A percentile compares a stretch with the other conserved stretches of the same genome.
Evolutionary conservation across 2,329 filamentous ascomycete genomes (phyloP).

Genomic region (Beauveria scarabaeidicola): DNA sequence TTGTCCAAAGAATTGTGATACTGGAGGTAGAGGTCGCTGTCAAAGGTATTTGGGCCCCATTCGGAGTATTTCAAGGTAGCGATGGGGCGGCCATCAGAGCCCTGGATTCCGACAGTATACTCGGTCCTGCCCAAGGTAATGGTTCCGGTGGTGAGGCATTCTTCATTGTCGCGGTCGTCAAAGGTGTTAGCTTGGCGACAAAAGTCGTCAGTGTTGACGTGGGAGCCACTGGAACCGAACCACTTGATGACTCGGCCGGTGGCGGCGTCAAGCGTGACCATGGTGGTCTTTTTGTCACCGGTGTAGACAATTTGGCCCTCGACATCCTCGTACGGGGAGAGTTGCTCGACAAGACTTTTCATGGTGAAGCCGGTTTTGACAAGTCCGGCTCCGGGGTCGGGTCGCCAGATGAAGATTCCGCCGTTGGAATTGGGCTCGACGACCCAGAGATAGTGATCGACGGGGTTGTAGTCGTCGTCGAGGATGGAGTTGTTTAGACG

Average conservation of each 20-base stretch:
- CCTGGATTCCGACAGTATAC: slow-evolving; percentile 81
- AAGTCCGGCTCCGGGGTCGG: slow-evolving; percentile 49
- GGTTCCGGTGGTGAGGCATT: slow-evolving; percentile 72
- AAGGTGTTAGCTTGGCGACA: slow-evolving; percentile 63
- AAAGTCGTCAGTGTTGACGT: slow-evolving; percentile 62
- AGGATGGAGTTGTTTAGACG: slow-evolving; percentile 56
- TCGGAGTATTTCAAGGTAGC: slow-evolving; percentile 90
- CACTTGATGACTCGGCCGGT: slow-evolving; percentile 76
- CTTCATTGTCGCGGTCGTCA: slow-evolving; percentile 58
- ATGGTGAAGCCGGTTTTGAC: slow-evolving; percentile 64
- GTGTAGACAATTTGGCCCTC: slow-evolving; percentile 79
- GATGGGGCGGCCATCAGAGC: slow-evolving; percentile 63
- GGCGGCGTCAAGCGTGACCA: slow-evolving; percentile 81
- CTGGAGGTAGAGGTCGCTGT: slow-evolving; percentile 77
- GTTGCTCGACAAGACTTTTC: slow-evolving; percentile 79
- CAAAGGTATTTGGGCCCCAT: slow-evolving; percentile 88
- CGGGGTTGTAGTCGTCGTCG: slow-evolving; percentile 50
- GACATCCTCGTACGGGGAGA: slow-evolving; percentile 65
- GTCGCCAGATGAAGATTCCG: slow-evolving; percentile 76
- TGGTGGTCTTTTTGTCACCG: slow-evolving; percentile 80
- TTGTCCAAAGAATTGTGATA: slow-evolving; percentile 75
- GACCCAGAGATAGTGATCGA: slow-evolving; percentile 89
- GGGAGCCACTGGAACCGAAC: slow-evolving; percentile 66
- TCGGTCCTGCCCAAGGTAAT: slow-evolving; percentile 79
- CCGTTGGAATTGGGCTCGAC: slow-evolving; percentile 88